Evolutionary conservation across 1,284 basidiomycete genomes (phyloP), one percentile per base, ranked within the genome.

Genomic region (Stereum hirsutum): DNA sequence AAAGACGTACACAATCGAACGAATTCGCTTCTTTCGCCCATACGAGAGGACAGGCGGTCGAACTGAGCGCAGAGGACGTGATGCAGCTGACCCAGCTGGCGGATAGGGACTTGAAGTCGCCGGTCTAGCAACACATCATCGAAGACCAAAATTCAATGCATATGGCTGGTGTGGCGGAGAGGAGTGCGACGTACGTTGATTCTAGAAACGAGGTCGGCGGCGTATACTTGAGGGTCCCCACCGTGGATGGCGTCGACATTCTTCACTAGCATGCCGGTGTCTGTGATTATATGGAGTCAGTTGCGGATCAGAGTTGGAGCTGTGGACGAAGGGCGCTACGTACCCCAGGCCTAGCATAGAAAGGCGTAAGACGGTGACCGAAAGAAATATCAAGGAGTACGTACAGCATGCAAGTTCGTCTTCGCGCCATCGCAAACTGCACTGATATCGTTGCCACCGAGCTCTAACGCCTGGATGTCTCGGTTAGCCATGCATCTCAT

Each of bases 11-110:
- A 51, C 75, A 78, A 48, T 71, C 69, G 46, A 68, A 68, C 3
- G 62, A 55, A 49, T 78, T 78, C 1, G 70, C 57, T 42, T 78
- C 73, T 41, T 57, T 43, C 7, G 72, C 72, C 74, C 75, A 76
- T 11, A 65, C 65, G 6, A 74, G 58, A 15, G 72, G 71, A 49
- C 73, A 75, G 25, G 59, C 56, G 14, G 50, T 52, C 14, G 45
- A 46, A 8, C 54, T 50, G 25, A 65, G 55, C 35, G 61, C 51
- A 5, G 67, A 70, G 6, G 60, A 62, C 3, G 63, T 66, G 17
- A 70, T 68, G 55, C 70, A 71, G 35, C 61, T 60, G 40, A 75
- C 64, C 74, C 74, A 76, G 27, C 54, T 56, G 3, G 55, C 51
- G 1, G 66, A 62, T 12, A 55, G 48, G 5, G 66, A 63, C 32